Evolutionary conservation across 768 basidiomycete genomes (phyloP).

Genomic region (Leccinum rimulosum): DNA sequence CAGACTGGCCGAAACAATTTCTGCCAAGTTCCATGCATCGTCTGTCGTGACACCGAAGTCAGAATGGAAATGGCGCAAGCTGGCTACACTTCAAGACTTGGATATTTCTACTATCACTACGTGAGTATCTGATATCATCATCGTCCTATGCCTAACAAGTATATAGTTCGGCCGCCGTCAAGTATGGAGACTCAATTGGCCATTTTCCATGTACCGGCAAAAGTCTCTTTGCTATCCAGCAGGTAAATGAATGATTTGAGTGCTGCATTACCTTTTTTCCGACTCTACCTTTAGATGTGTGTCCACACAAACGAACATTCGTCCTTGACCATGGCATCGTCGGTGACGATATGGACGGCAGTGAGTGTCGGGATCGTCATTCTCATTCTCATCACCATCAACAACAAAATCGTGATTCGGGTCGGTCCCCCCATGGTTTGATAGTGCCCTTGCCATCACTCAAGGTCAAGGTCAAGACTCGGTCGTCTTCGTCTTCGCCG

Average conservation of each 20-base stretch:
- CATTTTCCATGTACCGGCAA: slow-evolving; percentile 57
- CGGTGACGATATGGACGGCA: slow-evolving; percentile 57
- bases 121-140: slow-evolving; percentile 27
- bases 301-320: slow-evolving; percentile 56
- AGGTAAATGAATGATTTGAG: slow-evolving; percentile 39
- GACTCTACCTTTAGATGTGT: slow-evolving; percentile 33
- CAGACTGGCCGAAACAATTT: slow-evolving; percentile 63
- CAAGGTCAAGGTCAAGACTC: no score
- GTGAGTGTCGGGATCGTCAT: no score
- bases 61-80: slow-evolving; percentile 55
- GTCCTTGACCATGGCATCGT: slow-evolving; percentile 70
- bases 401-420: no score
- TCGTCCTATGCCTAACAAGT: neutral
- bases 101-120: slow-evolving; percentile 47
- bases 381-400: no score
- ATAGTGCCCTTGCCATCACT: no score
- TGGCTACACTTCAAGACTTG: slow-evolving; percentile 51
- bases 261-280: neutral
- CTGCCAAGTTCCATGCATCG: slow-evolving; percentile 42
- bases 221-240: slow-evolving; percentile 66
- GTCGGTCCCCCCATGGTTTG: no score
- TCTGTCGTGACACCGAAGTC: slow-evolving; percentile 43
- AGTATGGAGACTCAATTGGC: slow-evolving; percentile 66
- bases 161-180: slow-evolving; percentile 46
- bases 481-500: no score